These are phyloP conservation scores for Populus nigra DNA, from an alignment of 345 rosid genomes.

Conservation along the genomic window DNA sequence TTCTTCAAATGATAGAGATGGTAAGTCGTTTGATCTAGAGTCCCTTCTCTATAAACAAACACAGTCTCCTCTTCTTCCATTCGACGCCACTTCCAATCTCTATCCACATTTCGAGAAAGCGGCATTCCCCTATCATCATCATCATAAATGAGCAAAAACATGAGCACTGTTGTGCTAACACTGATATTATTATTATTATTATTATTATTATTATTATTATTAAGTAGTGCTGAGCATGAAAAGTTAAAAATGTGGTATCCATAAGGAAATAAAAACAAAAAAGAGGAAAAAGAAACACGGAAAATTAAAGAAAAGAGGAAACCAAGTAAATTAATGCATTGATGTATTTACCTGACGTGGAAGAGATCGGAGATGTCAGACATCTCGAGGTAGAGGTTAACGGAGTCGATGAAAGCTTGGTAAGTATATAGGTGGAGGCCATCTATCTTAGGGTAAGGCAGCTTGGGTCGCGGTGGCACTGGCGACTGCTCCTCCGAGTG, in stretches of 20 bases:
- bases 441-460: slow-evolving; percentile 54
- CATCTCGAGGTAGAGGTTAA: slow-evolving; percentile 43
- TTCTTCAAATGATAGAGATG: slow-evolving; percentile 20
- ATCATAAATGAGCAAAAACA: no score
- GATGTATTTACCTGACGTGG: slow-evolving; percentile 39
- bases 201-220: no score
- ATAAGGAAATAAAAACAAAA: no score
- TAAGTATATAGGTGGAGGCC: slow-evolving; percentile 50
- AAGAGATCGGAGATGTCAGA: slow-evolving; percentile 43
- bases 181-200: no score
- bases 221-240: no score
- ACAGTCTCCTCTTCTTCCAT: slow-evolving; percentile 41
- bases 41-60: slow-evolving; percentile 51
- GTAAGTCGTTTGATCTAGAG: slow-evolving; percentile 31
- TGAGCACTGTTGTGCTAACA: no score
- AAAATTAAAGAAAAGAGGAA: neutral
- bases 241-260: no score
- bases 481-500: slow-evolving; percentile 1
- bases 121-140: slow-evolving; percentile 40
- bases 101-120: slow-evolving; percentile 24
- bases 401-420: slow-evolving; percentile 50
- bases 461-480: slow-evolving; percentile 29
- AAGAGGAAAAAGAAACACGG: neutral
- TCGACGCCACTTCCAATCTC: slow-evolving; percentile 37
- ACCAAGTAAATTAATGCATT: no score